These are phyloP conservation scores for Colletotrichum eremochloae DNA, from an alignment of 2,329 filamentous ascomycete species.

Conservation along the genomic window DNA sequence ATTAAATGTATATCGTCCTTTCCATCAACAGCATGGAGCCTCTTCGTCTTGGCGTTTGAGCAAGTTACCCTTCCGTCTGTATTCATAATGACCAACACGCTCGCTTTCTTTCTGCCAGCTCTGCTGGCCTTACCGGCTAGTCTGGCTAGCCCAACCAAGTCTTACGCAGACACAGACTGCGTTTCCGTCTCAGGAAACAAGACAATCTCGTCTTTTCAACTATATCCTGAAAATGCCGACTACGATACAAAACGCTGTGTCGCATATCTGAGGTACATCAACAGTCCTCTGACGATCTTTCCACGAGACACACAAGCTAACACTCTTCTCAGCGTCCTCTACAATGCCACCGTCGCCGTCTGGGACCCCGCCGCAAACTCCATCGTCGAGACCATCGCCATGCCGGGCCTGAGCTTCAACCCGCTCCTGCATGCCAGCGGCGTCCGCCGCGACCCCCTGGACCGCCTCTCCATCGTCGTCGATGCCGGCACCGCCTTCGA, in stretches of 20 bases:
- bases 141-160: conserved; percentile 26
- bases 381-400: conserved; percentile 45
- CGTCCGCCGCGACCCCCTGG: conserved; percentile 51
- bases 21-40: background rate
- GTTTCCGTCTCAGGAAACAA: conserved; percentile 20
- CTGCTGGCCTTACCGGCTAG: conserved; percentile 28
- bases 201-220: conserved; percentile 29
- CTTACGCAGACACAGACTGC: conserved; percentile 2
- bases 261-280: conserved; percentile 43
- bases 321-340: conserved; percentile 44
- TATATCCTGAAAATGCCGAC: conserved; percentile 46
- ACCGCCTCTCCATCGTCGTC: conserved; percentile 52
- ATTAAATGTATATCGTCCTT: background rate
- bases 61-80: too few relatives aligned
- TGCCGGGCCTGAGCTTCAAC: conserved; percentile 50
- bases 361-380: conserved; percentile 49
- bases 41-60: background rate
- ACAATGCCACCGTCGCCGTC: conserved; percentile 51
- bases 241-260: conserved; percentile 43
- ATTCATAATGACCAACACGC: background rate
- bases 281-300: background rate
- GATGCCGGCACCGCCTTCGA: conserved; percentile 53
- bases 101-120: conserved; percentile 8
- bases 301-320: too few relatives aligned
- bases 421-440: conserved; percentile 51